Percentiles rank a stretch among this genome's conserved stretches.
Conservation (phyloP, 2,329 filamentous ascomycete species). For the Colletotrichum sp. region DNA sequence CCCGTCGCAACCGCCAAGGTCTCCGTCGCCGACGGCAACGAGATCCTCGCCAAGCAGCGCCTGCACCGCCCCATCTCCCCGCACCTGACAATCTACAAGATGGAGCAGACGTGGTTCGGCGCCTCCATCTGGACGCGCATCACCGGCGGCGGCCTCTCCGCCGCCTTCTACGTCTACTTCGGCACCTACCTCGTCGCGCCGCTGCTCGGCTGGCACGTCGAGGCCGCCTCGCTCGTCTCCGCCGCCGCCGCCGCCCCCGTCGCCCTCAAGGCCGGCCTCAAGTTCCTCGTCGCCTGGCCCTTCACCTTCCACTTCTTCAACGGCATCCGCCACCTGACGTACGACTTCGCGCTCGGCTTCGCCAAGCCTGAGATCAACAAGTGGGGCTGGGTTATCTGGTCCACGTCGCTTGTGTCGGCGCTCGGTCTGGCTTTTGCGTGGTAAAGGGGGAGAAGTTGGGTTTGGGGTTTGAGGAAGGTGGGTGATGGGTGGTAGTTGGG, state of each 20-base stretch:
- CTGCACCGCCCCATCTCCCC: slow-evolving; percentile 81
- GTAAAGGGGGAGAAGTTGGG: slow-evolving; percentile 32
- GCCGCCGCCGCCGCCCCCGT: slow-evolving; percentile 65
- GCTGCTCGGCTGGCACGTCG: slow-evolving; percentile 68
- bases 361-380: slow-evolving; percentile 49
- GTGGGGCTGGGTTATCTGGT: slow-evolving; percentile 55
- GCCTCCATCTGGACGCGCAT: slow-evolving; percentile 79
- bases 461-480: background rate
- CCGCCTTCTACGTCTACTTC: slow-evolving; percentile 80
- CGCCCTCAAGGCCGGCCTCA: slow-evolving; percentile 61
- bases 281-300: slow-evolving; percentile 63
- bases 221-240: slow-evolving; percentile 64
- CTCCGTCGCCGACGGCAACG: slow-evolving; percentile 55
- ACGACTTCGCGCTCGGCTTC: slow-evolving; percentile 59
- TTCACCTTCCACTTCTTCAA: slow-evolving; percentile 63
- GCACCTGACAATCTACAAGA: slow-evolving; percentile 85
- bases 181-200: slow-evolving; percentile 83
- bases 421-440: slow-evolving; percentile 55
- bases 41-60: slow-evolving; percentile 83
- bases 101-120: slow-evolving; percentile 84
- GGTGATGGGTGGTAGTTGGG: background rate
- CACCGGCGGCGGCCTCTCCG: slow-evolving; percentile 77
- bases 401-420: slow-evolving; percentile 45
- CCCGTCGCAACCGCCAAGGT: slow-evolving; percentile 63
- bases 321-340: slow-evolving; percentile 59